phyloP scores from a whole-genome alignment of 2,329 filamentous ascomycete genomes.

The Dryadomyces sulphureus region DNA sequence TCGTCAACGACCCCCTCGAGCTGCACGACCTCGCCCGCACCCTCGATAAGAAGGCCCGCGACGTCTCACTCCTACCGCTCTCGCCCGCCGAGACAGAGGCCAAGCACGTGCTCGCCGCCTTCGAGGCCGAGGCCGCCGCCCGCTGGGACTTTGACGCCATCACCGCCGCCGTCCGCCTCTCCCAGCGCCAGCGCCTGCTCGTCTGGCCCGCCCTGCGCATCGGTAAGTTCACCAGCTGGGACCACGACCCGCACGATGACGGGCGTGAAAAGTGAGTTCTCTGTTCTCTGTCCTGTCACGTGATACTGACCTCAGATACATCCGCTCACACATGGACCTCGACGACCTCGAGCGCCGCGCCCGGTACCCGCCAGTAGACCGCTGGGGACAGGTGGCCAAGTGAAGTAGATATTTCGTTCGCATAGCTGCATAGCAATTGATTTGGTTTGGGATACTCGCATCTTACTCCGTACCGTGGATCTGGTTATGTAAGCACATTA shows the following conservation, averaged over 20 bases:
- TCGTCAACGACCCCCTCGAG: constrained; percentile 61
- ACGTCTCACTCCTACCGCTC: not conserved
- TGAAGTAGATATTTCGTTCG: not conserved
- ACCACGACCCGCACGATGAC: constrained; percentile 63
- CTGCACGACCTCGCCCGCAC: constrained; percentile 53
- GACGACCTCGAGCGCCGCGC: constrained; percentile 68
- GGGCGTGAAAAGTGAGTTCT: constrained; percentile 45
- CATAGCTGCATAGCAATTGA: too few species aligned
- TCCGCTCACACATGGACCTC: constrained; percentile 67
- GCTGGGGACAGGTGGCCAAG: constrained; percentile 25
- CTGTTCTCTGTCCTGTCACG: too few species aligned
- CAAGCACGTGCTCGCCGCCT: constrained; percentile 41
- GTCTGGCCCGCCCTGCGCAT: constrained; percentile 68
- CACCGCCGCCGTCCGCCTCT: constrained; percentile 56
- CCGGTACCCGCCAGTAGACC: constrained; percentile 53
- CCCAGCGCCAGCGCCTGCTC: constrained; percentile 64
- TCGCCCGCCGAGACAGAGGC: constrained; percentile 12
- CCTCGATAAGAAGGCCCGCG: constrained; percentile 18
- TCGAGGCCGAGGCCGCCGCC: constrained; percentile 55
- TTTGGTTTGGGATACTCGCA: too few species aligned
- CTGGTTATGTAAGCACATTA: too few species aligned
- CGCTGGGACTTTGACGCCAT: constrained; percentile 76
- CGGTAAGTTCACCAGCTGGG: constrained; percentile 70
- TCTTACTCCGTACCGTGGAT: too few species aligned
- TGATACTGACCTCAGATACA: too few species aligned